Conservation (phyloP, 2,329 filamentous ascomycete genomes). For the Phyllosticta capitalensis region DNA sequence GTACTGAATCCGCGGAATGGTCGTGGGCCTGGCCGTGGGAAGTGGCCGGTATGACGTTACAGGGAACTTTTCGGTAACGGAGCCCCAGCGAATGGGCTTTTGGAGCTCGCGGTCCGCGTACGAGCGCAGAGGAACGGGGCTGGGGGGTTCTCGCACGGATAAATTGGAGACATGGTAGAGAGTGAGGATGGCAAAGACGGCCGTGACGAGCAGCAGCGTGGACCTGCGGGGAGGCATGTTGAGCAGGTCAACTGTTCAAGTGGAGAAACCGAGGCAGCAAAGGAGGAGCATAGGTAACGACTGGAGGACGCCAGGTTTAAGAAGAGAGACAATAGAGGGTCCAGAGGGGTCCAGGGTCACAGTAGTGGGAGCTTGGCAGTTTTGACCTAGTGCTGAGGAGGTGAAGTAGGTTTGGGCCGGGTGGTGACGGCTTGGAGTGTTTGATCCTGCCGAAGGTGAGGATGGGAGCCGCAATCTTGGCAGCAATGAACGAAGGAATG, state of each 20-base stretch:
- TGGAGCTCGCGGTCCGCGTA: conserved; percentile 15
- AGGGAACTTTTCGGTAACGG: conserved; percentile 22
- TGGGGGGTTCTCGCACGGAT: conserved; percentile 14
- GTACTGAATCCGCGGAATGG: conserved; percentile 30
- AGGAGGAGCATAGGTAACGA: neutral
- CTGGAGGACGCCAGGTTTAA: neutral
- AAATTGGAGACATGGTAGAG: conserved; percentile 21
- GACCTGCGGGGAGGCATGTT: conserved; percentile 25
- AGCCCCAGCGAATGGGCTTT: conserved; percentile 25
- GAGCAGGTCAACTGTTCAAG: conserved; percentile 6
- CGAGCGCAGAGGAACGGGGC: conserved; percentile 19
- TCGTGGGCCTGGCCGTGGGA: conserved; percentile 20
- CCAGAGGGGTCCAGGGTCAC: neutral
- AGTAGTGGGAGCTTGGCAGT: neutral
- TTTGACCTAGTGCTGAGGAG: neutral
- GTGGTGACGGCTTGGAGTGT: too few relatives aligned
- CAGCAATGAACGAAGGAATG: neutral
- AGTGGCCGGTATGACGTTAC: conserved; percentile 23
- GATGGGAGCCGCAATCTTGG: neutral
- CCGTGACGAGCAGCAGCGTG: conserved; percentile 19
- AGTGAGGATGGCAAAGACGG: conserved; percentile 21
- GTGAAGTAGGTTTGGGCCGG: neutral
- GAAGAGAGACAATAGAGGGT: neutral
- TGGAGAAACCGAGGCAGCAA: neutral
- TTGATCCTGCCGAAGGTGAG: neutral